Base-by-base conservation (phyloP, 371 early-diverging fungal species). In the Chytridiales sp. region DNA sequence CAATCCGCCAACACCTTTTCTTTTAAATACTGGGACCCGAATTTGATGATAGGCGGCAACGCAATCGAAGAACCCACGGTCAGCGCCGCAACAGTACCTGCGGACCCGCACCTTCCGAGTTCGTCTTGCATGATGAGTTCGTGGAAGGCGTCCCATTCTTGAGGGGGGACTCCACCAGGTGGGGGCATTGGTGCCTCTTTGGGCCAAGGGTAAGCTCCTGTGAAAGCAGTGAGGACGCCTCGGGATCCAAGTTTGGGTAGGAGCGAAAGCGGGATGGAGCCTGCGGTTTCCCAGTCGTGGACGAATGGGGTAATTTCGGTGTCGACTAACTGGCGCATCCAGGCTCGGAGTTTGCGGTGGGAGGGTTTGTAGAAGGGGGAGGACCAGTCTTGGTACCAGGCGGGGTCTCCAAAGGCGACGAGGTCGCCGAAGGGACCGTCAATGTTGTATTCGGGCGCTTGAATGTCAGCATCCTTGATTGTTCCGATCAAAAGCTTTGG, bases 361-460 rank as follows among this genome's bases (percentile, higher is more conserved):
- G 81, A 62, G 66, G 81, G 72, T 1, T 63, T 73, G 60, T 56
- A 56, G 50, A 52, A 61, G 3, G 59, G 58, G 4, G 59, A 55
- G 13, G 73, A 80, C 61, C 69, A 71, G 5, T 79, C 81, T 67
- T 74, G 74, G 76, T 73, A 82, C 58, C 70, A 77, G 13, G 77
- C 78, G 15, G 86, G 70, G 47, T 86, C 84, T 43, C 76, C 83
- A 71, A 79, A 84, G 26, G 86, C 81, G 30, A 81, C 74, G 22
- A 40, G 22, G 52, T 59, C 59, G 39, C 78, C 65, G 55, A 61
- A 61, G 11, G 22, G 13, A 0, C 56, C 57, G 1, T 29, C 35
- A 9, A 27, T 38, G 17, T 15, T 26, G 22, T 39, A 27, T 4
- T 56, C 38, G 15, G 48, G 59, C 62, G 42, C 69, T 62, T n/a